Evolutionary conservation across 352 stramenopile species (phyloP).

Genomic region (Phytophthora melonis): DNA sequence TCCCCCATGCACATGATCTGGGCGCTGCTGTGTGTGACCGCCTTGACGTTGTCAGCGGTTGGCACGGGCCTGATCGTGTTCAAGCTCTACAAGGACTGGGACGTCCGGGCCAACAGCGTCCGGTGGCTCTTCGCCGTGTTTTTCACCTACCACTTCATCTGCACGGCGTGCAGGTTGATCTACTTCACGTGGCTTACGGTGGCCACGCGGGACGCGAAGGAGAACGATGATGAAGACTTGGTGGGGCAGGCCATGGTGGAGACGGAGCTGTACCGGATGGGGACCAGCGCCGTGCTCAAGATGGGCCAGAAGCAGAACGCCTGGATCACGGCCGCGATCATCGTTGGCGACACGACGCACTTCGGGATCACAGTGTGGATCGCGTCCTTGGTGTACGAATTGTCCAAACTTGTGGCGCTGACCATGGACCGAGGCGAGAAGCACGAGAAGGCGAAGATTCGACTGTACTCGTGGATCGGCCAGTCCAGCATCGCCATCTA

Average conservation of each 20-base stretch:
- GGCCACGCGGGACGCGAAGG: not conserved
- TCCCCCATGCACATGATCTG: constrained; percentile 38
- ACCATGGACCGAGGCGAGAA: constrained; percentile 52
- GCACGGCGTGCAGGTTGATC: constrained; percentile 13
- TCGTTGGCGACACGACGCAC: constrained; percentile 38
- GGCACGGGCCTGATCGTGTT: constrained; percentile 38
- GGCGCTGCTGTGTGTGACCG: constrained; percentile 28
- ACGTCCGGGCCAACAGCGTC: constrained; percentile 39
- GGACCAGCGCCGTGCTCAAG: constrained; percentile 39
- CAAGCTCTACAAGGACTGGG: constrained; percentile 46
- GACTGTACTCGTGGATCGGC: constrained; percentile 36
- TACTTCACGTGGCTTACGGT: constrained; percentile 42
- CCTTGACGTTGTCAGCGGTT: constrained; percentile 35
- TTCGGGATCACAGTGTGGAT: constrained; percentile 50
- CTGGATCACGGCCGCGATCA: constrained; percentile 42
- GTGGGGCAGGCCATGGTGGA: constrained; percentile 17
- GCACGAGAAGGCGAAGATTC: constrained; percentile 44
- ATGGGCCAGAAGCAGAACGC: constrained; percentile 23
- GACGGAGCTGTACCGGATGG: constrained; percentile 42
- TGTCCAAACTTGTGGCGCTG: constrained; percentile 43
- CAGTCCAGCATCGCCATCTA: constrained; percentile 36
- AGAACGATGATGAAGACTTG: constrained; percentile 10
- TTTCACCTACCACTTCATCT: constrained; percentile 41
- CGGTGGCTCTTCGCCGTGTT: constrained; percentile 41
- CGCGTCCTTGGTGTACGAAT: constrained; percentile 51